Conservation (phyloP, 1,284 basidiomycete genomes). For the Cryptococcus wingfieldii region DNA sequence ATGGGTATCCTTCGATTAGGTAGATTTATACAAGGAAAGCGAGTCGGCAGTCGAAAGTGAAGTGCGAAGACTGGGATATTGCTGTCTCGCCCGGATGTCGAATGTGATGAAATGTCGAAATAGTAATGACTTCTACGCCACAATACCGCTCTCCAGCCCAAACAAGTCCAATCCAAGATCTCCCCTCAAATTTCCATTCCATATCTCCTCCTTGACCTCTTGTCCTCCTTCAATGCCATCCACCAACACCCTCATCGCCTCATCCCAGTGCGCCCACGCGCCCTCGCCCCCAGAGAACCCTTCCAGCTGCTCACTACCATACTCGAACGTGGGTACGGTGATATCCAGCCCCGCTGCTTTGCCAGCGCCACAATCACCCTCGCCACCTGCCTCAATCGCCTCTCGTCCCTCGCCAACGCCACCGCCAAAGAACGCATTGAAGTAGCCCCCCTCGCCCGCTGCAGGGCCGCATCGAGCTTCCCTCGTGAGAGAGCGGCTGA, state of each 20-base stretch:
- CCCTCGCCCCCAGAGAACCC: background rate
- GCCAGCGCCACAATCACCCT: conserved; percentile 41
- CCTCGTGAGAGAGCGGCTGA: conserved; percentile 7
- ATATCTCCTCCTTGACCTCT: background rate
- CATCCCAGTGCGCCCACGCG: background rate
- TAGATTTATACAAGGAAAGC: background rate
- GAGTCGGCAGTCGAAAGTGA: background rate
- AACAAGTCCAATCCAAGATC: background rate
- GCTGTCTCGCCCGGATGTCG: background rate
- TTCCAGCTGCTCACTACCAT: background rate
- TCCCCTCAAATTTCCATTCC: background rate
- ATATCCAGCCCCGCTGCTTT: conserved; percentile 32
- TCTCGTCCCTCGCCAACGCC: conserved; percentile 16
- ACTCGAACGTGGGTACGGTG: background rate
- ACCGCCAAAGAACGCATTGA: conserved; percentile 12
- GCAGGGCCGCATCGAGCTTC: conserved; percentile 36
- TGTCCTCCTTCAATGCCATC: background rate
- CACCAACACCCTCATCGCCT: background rate
- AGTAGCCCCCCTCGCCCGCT: conserved; percentile 41
- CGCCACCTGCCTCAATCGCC: conserved; percentile 30
- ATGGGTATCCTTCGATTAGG: background rate
- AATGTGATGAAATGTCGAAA: background rate
- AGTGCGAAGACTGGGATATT: background rate
- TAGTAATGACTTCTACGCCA: background rate
- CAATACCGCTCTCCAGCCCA: background rate